Evolutionary conservation across 306 rosid species (phyloP), one percentile per base, ranked within the genome.

Genomic region (Parietaria judaica): DNA sequence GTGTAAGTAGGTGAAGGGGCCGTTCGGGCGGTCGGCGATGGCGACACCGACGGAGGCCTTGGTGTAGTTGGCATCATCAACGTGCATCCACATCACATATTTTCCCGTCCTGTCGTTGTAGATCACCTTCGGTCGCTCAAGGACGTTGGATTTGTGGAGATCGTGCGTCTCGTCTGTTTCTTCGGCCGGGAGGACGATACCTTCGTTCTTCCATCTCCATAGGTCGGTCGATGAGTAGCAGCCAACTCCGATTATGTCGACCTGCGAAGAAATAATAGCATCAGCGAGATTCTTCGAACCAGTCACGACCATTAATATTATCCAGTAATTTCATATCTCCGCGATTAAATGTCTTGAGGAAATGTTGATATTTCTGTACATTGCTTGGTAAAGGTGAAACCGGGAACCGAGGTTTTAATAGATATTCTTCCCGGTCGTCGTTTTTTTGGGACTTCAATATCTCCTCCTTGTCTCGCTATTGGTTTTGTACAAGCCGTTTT

Each of bases 61-160:
- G 17, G 99, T 94, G 60, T 94, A 94, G 90, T 94, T 94, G 31
- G 72, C 79, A 78, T 94, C 95, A 10, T 94, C 99, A 4, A 94
- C 71, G 76, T 94, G 99, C 97, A 89, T 94, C 99, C 95, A 94
- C 99, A 94, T 94, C 54, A 89, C 99, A 51, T 86, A 94, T 72
- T 88, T 89, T 58, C 82, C 77, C 1, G 94, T 86, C 84, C 66
- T 83, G 36, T 79, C 87, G 68, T 94, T 94, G 83, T 86, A 86
- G 64, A 94, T 72, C 71, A 88, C 99, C 72, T 94, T 94, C 3
- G 99, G 99, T 76, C 99, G 74, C 84, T 94, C 99, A 2, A 94
- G 94, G 44, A 94, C 99, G 36, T 94, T 94, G 51, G 83, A 86
- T 53, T 70, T 80, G 74, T 94, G 94, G 70, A 94, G 94, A 81